Conservation (phyloP, 2,329 filamentous ascomycete species). For the Basipetospora sp. region DNA sequence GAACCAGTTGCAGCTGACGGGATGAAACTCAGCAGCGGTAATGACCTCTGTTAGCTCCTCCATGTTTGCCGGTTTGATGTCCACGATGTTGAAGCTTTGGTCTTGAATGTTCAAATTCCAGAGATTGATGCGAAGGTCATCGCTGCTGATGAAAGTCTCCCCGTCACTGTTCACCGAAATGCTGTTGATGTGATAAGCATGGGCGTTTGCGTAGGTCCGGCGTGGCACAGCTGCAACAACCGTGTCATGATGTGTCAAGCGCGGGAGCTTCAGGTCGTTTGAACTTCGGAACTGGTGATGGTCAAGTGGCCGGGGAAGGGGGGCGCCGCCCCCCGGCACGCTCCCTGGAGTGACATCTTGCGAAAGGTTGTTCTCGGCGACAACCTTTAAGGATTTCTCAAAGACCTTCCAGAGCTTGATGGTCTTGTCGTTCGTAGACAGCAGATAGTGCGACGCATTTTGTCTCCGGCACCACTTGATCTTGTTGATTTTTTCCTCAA, state of each 20-base stretch:
- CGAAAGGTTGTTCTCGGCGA: constrained; percentile 96
- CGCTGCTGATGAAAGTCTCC: constrained; percentile 97
- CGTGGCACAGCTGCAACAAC: constrained; percentile 92
- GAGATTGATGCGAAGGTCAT: constrained; percentile 91
- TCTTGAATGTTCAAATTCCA: constrained; percentile 99
- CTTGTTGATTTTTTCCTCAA: constrained; percentile 99
- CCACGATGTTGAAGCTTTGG: constrained; percentile 99
- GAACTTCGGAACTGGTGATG: constrained; percentile 65
- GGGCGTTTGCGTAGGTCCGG: constrained; percentile 92
- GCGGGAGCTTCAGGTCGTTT: constrained; percentile 77
- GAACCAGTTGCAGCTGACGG: constrained; percentile 96
- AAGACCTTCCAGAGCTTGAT: constrained; percentile 99
- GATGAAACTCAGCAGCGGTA: constrained; percentile 94
- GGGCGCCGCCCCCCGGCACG: constrained; percentile 61
- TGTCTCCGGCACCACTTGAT: constrained; percentile 99
- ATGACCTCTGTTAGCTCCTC: constrained; percentile 98
- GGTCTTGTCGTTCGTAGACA: constrained; percentile 98
- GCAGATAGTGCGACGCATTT: constrained; percentile 93
- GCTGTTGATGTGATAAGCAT: constrained; percentile 99
- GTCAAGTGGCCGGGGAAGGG: constrained; percentile 47
- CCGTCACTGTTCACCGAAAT: constrained; percentile 99
- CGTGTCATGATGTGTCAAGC: constrained; percentile 94
- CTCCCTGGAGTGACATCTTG: constrained; percentile 74
- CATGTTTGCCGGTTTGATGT: constrained; percentile 99
- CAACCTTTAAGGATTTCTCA: constrained; percentile 96